Conservation (phyloP, 768 basidiomycete species). For the Mycena vulgaris region DNA sequence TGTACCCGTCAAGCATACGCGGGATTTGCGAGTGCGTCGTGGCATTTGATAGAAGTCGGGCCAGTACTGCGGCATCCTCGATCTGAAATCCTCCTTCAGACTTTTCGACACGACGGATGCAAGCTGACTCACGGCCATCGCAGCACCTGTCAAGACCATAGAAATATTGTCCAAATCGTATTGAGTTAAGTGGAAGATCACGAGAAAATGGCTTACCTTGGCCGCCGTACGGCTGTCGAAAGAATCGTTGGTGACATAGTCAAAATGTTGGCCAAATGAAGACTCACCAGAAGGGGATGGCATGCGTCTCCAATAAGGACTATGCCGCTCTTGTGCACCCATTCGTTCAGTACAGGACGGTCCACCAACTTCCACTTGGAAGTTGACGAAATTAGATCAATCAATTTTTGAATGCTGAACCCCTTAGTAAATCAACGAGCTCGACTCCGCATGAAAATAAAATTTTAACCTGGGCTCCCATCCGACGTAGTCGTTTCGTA, state of each 20-base stretch:
- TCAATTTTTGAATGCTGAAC: background rate
- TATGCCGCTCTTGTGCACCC: background rate
- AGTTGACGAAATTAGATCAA: background rate
- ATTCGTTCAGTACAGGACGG: background rate
- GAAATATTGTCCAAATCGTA: constrained; percentile 1
- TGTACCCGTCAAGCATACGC: constrained; percentile 1
- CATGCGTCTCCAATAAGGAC: no score
- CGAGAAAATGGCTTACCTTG: background rate
- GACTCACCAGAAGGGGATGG: background rate
- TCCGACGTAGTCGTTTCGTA: background rate
- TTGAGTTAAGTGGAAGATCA: background rate
- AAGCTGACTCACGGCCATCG: constrained; percentile 3
- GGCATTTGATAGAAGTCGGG: constrained; percentile 1
- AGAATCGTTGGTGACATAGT: background rate
- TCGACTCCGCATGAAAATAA: background rate
- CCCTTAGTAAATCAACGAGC: background rate
- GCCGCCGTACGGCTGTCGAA: background rate
- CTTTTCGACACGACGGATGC: background rate
- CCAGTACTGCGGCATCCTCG: constrained; percentile 8
- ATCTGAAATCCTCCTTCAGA: background rate
- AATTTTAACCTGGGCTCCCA: background rate
- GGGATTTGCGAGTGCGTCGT: constrained; percentile 1
- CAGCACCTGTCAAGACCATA: constrained; percentile 8
- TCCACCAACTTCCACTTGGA: background rate
- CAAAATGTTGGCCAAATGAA: background rate